Base-by-base conservation (phyloP, 1,284 basidiomycete species). In the Ceratorhiza oryzae-sativae region DNA sequence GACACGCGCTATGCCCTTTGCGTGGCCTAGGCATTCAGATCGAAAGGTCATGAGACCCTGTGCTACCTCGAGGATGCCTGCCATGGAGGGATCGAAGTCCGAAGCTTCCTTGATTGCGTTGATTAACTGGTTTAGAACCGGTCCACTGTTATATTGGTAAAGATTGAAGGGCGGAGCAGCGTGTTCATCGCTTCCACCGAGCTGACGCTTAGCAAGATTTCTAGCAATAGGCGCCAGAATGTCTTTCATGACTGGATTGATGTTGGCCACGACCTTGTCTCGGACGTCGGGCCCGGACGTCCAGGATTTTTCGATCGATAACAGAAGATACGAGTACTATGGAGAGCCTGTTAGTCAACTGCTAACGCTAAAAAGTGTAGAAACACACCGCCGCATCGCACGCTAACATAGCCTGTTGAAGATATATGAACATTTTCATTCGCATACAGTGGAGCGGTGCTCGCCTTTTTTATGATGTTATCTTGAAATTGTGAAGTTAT, bases 311-410 rank as follows among this genome's bases (percentile, higher is more conserved):
- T 72, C 59, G 30, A 72, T 72, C 18, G 71, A 36, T 42, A 51
- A 18, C 27, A 72, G 42, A 15, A 72, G 56, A 34, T 72, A 72
- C 3, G 27, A 72, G 42, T 63, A 72, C 71, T 72, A 34, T 30
- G 49, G 20, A 59, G 27, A 25, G 10, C 8, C 30, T 12, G 34
- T 59, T 45, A 65, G 48, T n/a, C 15, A 25, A 36, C 2, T 13
- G 30, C 2, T 56, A 51, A 59, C 20, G 60, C 13, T 6, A 39
- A 6, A 39, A 3, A 32, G 55, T 39, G 6, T 39, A 48, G 8
- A 45, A n/a, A 42, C 60, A 53, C 51, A 72, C 71, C 20, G 59
- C 42, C 18, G 71, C 71, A 23, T 72, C 59, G 10, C 15, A 65
- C 30, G 71, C 71, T 20, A 51, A n/a, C 71, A 72, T 72, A 20